Conservation (phyloP, 2,329 filamentous ascomycete species). For the Arthrobotrys conoides region DNA sequence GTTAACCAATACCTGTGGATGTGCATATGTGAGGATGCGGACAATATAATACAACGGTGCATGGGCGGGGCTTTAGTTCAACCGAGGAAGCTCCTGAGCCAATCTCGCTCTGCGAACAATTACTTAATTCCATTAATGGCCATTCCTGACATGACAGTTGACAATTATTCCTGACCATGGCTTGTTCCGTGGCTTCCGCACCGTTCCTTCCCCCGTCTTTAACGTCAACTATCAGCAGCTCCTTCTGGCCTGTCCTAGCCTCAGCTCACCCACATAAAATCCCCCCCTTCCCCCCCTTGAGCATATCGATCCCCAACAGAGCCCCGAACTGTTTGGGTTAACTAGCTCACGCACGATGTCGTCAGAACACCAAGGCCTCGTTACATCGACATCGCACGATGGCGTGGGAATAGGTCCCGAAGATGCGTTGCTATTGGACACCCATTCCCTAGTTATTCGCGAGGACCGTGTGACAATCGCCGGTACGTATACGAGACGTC, state of each 20-base stretch:
- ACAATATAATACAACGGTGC: background rate
- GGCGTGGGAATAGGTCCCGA: slow-evolving; percentile 41
- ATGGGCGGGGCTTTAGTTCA: slow-evolving; percentile 22
- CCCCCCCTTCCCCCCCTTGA: background rate
- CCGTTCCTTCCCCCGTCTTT: slow-evolving; percentile 7
- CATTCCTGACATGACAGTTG: background rate
- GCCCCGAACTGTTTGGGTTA: background rate
- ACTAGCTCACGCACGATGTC: slow-evolving; percentile 27
- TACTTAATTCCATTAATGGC: no score
- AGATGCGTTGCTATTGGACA: slow-evolving; percentile 54
- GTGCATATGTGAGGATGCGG: no score
- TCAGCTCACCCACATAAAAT: slow-evolving; percentile 1
- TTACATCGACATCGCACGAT: slow-evolving; percentile 21
- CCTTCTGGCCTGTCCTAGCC: background rate
- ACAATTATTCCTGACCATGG: background rate
- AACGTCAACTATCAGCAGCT: background rate
- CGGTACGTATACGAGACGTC: no score
- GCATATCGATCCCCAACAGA: background rate
- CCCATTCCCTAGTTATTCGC: slow-evolving; percentile 51
- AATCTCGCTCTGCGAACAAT: background rate
- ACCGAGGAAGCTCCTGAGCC: slow-evolving; percentile 22
- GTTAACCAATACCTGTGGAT: no score
- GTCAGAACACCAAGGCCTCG: slow-evolving; percentile 26
- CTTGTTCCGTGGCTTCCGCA: slow-evolving; percentile 19
- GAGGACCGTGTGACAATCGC: slow-evolving; percentile 45